Evolutionary conservation across 2,329 filamentous ascomycete genomes (phyloP).

Genomic region (Colletotrichum costaricense): DNA sequence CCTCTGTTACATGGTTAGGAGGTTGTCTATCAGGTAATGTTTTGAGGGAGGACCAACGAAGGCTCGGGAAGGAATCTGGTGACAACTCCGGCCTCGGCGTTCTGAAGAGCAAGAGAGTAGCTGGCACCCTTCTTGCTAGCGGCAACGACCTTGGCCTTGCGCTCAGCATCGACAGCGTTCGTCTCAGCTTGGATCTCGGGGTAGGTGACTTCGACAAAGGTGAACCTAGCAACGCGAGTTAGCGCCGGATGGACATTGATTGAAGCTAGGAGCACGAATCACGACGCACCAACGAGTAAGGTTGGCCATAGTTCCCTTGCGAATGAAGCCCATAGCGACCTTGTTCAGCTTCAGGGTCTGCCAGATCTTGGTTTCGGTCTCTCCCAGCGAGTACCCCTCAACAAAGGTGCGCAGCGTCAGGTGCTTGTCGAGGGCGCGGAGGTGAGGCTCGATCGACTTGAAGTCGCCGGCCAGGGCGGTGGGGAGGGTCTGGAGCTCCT

Average conservation of each 20-base stretch:
- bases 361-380: constrained; percentile 86
- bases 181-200: constrained; percentile 79
- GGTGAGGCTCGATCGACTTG: constrained; percentile 80
- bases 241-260: not conserved
- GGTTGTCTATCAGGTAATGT: not conserved
- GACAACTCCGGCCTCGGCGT: constrained; percentile 89
- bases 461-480: constrained; percentile 74
- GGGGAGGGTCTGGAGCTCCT: constrained; percentile 65
- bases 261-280: not conserved
- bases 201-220: constrained; percentile 83
- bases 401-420: constrained; percentile 89
- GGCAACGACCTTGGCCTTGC: constrained; percentile 75
- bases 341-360: constrained; percentile 85
- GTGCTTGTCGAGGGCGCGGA: constrained; percentile 86
- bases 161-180: constrained; percentile 76
- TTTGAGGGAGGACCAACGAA: constrained; percentile 61
- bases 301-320: constrained; percentile 81
- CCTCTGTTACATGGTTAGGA: constrained; percentile 16
- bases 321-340: constrained; percentile 83
- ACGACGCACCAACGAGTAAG: constrained; percentile 75
- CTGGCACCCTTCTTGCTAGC: constrained; percentile 82
- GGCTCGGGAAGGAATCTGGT: constrained; percentile 95
- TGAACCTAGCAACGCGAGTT: constrained; percentile 61
- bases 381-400: constrained; percentile 80
- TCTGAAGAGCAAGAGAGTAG: constrained; percentile 88